A percentile compares a stretch with the other conserved stretches of the same genome.
phyloP scores from a whole-genome alignment of 352 stramenopile genomes.

The Globisporangium takayamanum region DNA sequence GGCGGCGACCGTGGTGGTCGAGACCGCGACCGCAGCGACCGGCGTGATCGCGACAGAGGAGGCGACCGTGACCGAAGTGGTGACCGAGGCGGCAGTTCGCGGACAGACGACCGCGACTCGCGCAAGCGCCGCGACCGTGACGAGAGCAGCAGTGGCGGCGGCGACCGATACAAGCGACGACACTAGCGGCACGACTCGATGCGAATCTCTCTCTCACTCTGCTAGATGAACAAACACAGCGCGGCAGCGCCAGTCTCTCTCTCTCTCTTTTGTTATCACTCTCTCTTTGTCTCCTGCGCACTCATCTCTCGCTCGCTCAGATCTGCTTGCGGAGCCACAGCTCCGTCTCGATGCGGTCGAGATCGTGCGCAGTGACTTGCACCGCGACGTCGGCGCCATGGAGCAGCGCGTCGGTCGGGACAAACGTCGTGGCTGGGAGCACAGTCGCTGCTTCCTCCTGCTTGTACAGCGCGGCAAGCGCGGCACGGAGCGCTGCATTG shows the following conservation, averaged over 20 bases:
- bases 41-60: slow-evolving; percentile 22
- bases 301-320: slow-evolving; percentile 18
- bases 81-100: slow-evolving; percentile 13
- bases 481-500: slow-evolving; percentile 3
- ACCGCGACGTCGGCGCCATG: slow-evolving; percentile 34
- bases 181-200: slow-evolving; percentile 23
- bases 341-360: slow-evolving; percentile 80
- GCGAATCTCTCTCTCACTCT: neutral
- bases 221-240: neutral
- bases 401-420: slow-evolving; percentile 62
- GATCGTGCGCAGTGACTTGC: slow-evolving; percentile 67
- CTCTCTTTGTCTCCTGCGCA: neutral
- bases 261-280: neutral
- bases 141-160: slow-evolving; percentile 20
- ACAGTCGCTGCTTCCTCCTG: neutral
- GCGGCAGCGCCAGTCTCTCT: neutral
- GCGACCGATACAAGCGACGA: slow-evolving; percentile 33
- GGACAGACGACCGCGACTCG: slow-evolving; percentile 58
- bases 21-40: slow-evolving; percentile 21
- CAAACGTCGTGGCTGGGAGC: slow-evolving; percentile 62
- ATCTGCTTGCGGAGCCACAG: slow-evolving; percentile 76
- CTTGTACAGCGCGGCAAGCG: slow-evolving; percentile 1
- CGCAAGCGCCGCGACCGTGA: slow-evolving; percentile 59
- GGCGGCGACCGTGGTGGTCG: slow-evolving; percentile 7
- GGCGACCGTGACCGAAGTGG: slow-evolving; percentile 27